phyloP scores from a whole-genome alignment of 768 basidiomycete genomes.

The Lentinula lateritia region DNA sequence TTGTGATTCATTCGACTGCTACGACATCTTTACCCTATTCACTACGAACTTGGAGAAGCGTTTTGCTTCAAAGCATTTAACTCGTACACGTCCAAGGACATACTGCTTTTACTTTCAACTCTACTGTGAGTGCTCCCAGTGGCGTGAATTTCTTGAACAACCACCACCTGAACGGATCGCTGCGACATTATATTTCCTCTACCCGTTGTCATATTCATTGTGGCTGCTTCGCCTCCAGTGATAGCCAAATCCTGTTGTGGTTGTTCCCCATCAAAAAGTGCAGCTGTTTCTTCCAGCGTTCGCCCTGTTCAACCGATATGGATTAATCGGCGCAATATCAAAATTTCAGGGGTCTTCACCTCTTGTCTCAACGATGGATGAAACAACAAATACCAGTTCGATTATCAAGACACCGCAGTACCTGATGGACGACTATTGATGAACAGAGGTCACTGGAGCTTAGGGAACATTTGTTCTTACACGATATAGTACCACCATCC shows the following conservation, averaged over 20 bases:
- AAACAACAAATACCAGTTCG: slow-evolving; percentile 52
- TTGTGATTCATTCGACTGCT: background rate
- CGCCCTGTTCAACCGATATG: slow-evolving; percentile 28
- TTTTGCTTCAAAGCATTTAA: background rate
- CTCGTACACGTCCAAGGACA: background rate
- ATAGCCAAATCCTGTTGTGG: slow-evolving; percentile 35
- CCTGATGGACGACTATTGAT: slow-evolving; percentile 24
- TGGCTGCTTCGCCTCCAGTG: slow-evolving; percentile 45
- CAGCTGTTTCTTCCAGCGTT: slow-evolving; percentile 71
- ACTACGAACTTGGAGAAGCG: background rate
- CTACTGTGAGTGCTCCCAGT: background rate
- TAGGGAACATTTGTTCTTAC: background rate
- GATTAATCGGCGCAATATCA: background rate
- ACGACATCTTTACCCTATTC: background rate
- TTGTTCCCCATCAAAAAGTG: slow-evolving; percentile 62
- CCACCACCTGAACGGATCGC: background rate
- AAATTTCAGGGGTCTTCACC: slow-evolving; percentile 26
- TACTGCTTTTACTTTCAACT: background rate
- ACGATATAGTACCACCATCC: slow-evolving; percentile 59
- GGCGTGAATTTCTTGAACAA: background rate
- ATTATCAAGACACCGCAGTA: slow-evolving; percentile 62
- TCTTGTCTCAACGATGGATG: slow-evolving; percentile 59
- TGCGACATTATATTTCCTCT: background rate
- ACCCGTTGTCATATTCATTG: slow-evolving; percentile 18
- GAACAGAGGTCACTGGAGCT: too few relatives aligned